phyloP scores from a whole-genome alignment of 140 eudicot genomes.

The Bidens hawaiensis region DNA sequence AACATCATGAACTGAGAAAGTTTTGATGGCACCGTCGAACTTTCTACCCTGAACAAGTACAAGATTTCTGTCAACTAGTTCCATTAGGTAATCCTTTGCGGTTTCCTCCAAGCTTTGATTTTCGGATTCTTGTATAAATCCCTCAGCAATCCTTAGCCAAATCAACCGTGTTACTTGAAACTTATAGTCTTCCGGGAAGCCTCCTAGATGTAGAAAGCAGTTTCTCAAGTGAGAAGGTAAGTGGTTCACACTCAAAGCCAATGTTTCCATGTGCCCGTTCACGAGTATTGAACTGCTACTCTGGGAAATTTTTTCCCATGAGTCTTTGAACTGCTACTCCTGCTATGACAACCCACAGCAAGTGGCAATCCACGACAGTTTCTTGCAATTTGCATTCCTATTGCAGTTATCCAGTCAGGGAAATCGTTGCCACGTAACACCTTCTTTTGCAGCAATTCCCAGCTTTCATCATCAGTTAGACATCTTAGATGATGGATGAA shows the following conservation, averaged over 20 bases:
- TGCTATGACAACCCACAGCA: too few relatives aligned
- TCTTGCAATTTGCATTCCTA: constrained; percentile 10
- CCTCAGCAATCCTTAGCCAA: constrained; percentile 47
- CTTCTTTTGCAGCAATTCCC: constrained; percentile 22
- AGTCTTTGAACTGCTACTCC: constrained; percentile 14
- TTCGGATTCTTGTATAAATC: constrained; percentile 14
- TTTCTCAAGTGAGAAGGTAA: constrained; percentile 30
- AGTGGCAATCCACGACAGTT: constrained; percentile 48
- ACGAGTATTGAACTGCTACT: too few relatives aligned
- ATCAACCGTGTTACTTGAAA: constrained; percentile 13
- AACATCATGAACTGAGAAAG: constrained; percentile 32
- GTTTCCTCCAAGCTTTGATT: constrained; percentile 24
- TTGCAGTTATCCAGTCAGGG: constrained; percentile 3
- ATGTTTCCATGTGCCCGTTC: too few relatives aligned
- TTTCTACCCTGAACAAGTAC: constrained; percentile 15
- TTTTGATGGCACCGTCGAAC: constrained; percentile 12
- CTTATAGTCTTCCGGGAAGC: constrained; percentile 25
- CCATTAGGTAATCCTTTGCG: constrained; percentile 23
- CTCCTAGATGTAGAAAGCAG: constrained; percentile 40
- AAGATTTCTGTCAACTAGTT: constrained; percentile 26
- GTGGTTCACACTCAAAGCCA: constrained; percentile 15
- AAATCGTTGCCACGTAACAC: not conserved
- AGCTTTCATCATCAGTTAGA: constrained; percentile 25
- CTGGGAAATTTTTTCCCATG: constrained; percentile 6
- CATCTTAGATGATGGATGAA: constrained; percentile 1